These are phyloP conservation scores for Sporothrix dimorphospora DNA, from an alignment of 2,329 filamentous ascomycete species.

Conservation along the genomic window DNA sequence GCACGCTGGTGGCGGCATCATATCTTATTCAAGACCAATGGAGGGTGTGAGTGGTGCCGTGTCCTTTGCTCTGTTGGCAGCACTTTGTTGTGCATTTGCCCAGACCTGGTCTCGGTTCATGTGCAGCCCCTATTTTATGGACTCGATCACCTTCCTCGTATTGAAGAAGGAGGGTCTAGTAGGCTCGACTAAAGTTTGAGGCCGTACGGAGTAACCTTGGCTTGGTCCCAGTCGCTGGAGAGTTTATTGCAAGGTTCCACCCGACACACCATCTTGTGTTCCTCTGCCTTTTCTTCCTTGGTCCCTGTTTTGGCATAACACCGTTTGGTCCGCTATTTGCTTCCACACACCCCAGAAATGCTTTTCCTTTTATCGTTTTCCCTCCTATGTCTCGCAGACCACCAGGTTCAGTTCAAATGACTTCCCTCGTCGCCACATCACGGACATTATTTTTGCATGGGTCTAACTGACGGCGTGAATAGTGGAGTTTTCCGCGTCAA, in stretches of 20 bases:
- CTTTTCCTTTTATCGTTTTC: background rate
- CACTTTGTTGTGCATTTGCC: conserved; percentile 15
- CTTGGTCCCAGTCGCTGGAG: conserved; percentile 18
- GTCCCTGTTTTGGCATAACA: conserved; percentile 26
- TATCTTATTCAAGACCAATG: background rate
- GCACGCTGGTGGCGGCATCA: background rate
- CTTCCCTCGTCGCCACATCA: conserved; percentile 17
- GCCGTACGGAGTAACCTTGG: conserved; percentile 13
- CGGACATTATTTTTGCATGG: conserved; percentile 13
- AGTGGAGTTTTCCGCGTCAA: conserved; percentile 19
- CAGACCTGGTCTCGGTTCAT: conserved; percentile 18
- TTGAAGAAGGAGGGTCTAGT: conserved; percentile 15
- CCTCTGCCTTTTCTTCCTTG: conserved; percentile 10
- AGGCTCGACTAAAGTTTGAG: conserved; percentile 18
- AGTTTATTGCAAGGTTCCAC: conserved; percentile 28
- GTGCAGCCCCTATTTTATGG: conserved; percentile 3
- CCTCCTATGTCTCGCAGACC: background rate
- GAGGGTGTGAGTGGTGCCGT: background rate
- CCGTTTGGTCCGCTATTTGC: conserved; percentile 8
- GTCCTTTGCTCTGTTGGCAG: conserved; percentile 19
- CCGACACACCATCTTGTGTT: conserved; percentile 20
- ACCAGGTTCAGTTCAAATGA: background rate
- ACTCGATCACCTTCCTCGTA: background rate
- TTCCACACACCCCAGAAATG: conserved; percentile 1
- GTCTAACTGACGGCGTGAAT: conserved; percentile 18